Evolutionary conservation across 75 land plant genomes (phyloP).

Genomic region (Picea sitchensis): DNA sequence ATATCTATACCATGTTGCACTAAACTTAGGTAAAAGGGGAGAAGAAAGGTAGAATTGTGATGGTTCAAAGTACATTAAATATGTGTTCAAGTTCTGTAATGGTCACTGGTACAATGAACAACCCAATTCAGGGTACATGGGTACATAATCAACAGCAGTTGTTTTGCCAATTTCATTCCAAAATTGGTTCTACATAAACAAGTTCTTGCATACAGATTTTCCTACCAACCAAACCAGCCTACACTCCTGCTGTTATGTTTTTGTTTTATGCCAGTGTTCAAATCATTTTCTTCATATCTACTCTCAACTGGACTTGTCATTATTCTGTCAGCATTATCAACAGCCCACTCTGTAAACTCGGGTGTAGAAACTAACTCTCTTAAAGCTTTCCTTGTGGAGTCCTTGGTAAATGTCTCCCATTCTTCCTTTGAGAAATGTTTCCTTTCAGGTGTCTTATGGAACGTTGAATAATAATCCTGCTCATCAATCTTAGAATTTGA

Average conservation of each 20-base stretch:
- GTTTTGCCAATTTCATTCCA: too few species aligned
- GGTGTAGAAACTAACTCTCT: constrained; percentile 68
- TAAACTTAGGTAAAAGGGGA: too few species aligned
- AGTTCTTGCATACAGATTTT: not conserved
- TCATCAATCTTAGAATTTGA: constrained; percentile 3
- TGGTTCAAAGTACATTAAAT: too few species aligned
- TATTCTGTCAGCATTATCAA: constrained; percentile 65
- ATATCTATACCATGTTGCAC: too few species aligned
- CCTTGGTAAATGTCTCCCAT: constrained; percentile 64
- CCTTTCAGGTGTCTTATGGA: constrained; percentile 65
- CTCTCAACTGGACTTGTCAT: constrained; percentile 40
- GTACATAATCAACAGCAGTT: too few species aligned
- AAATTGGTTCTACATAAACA: too few species aligned
- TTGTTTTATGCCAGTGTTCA: not conserved
- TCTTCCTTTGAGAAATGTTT: constrained; percentile 60
- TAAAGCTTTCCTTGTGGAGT: constrained; percentile 50
- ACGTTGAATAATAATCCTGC: constrained; percentile 54
- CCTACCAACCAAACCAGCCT: constrained; percentile 10
- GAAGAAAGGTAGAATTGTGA: too few species aligned
- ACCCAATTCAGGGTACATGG: too few species aligned
- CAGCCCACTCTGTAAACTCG: constrained; percentile 78
- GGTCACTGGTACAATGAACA: too few species aligned
- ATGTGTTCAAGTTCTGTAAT: too few species aligned
- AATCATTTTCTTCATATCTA: not conserved
- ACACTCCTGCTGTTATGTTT: not conserved